Conservation (phyloP, 495 filamentous ascomycete genomes). For the Penicillium maclennaniae region DNA sequence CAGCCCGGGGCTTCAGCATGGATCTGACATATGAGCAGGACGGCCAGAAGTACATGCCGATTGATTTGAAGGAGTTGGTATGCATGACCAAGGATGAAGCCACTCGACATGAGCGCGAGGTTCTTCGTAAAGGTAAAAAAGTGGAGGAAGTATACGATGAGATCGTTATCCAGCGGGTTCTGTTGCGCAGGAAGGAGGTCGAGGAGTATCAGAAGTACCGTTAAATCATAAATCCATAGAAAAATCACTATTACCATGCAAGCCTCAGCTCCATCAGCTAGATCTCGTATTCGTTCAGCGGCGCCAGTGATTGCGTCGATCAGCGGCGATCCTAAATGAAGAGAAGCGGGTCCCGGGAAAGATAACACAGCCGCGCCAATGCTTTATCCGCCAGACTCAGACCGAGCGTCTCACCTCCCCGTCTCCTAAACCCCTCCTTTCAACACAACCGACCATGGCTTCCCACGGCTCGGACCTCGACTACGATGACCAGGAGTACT, state of each 20-base stretch:
- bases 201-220: constrained; percentile 51
- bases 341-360: constrained; percentile 2
- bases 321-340: constrained; percentile 2
- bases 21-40: constrained; percentile 43
- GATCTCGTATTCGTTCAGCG: background rate
- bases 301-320: background rate
- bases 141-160: constrained; percentile 69
- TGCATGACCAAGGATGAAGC: constrained; percentile 97
- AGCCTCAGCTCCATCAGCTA: background rate
- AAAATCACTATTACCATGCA: background rate
- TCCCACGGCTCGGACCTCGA: constrained; percentile 12
- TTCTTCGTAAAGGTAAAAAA: constrained; percentile 65
- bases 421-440: background rate
- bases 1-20: constrained; percentile 47
- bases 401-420: background rate
- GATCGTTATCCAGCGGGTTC: constrained; percentile 60
- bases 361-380: background rate
- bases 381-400: background rate
- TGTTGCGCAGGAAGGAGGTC: constrained; percentile 59
- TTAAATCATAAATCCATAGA: constrained; percentile 3
- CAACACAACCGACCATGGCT: constrained; percentile 4
- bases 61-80: constrained; percentile 71
- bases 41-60: constrained; percentile 65
- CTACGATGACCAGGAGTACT: constrained; percentile 21
- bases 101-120: constrained; percentile 71